Conservation (phyloP, 2,329 filamentous ascomycete genomes). For the Rutstroemia sp. region DNA sequence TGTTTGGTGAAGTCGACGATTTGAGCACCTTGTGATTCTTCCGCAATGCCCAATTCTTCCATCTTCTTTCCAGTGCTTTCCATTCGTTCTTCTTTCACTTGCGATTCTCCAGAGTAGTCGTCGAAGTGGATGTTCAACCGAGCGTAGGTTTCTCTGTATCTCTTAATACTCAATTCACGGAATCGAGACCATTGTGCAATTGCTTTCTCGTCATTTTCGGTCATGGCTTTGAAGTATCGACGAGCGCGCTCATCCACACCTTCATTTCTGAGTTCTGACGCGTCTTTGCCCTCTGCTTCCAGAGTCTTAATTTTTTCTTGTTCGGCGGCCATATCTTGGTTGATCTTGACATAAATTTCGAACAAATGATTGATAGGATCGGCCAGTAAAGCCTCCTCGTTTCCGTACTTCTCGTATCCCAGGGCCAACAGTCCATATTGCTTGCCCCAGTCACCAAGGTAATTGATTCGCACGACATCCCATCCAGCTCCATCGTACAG, state of each 20-base stretch:
- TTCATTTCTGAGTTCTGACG: conserved; percentile 41
- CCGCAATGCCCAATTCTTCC: conserved; percentile 55
- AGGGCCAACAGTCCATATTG: conserved; percentile 63
- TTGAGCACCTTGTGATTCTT: conserved; percentile 64
- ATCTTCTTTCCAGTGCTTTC: conserved; percentile 53
- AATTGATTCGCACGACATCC: conserved; percentile 66
- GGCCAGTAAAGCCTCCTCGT: conserved; percentile 59
- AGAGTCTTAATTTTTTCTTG: conserved; percentile 54
- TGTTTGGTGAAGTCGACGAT: conserved; percentile 67
- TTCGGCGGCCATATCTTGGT: conserved; percentile 53
- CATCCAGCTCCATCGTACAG: conserved; percentile 61
- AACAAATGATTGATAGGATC: conserved; percentile 80
- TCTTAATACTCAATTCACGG: conserved; percentile 58
- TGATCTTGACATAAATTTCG: conserved; percentile 74
- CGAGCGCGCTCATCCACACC: conserved; percentile 69
- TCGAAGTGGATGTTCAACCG: conserved; percentile 66
- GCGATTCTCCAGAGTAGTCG: conserved; percentile 65
- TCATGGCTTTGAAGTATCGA: conserved; percentile 64
- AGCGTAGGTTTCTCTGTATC: conserved; percentile 61
- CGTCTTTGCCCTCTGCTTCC: conserved; percentile 33
- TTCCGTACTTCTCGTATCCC: conserved; percentile 68
- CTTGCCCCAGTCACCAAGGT: conserved; percentile 74
- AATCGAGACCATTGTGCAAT: conserved; percentile 58
- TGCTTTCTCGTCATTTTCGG: conserved; percentile 55
- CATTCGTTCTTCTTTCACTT: conserved; percentile 62